Evolutionary conservation across 2,329 filamentous ascomycete genomes (phyloP), one percentile per base, ranked within the genome.

Genomic region (Talaromyces sp.): DNA sequence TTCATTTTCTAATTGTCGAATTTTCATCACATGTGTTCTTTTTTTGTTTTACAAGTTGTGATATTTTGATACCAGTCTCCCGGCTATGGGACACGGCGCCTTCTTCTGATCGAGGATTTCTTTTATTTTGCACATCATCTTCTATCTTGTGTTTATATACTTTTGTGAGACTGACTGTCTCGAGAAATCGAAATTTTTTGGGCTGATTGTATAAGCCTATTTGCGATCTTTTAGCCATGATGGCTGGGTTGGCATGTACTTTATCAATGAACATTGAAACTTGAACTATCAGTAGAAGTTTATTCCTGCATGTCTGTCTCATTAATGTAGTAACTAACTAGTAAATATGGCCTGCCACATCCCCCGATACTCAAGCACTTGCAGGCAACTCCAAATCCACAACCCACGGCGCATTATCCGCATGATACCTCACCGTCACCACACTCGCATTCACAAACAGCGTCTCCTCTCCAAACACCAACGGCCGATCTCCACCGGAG

Each of bases 381-480:
- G 62, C 22, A n/a, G 76, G 75, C 30, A 80, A 66, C 69, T 85
- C 81, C 58, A 86, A 52, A 72, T 85, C 83, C 32, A 86, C 76
- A 49, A 85, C 62, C 81, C 83, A 86, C 1, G 83, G 82, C 42
- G 78, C 80, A 70, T 86, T 82, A 32, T 70, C 64, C 7, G 83
- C 78, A 36, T 71, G 67, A 70, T 85, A 84, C 13, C 64, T 63
- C 13, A 81, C 68, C 42, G 78, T 78, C 75, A 85, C 81, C 56
- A 86, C 81, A 66, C 82, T 82, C 2, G 83, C 83, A 72, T 87
- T 86, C 11, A 86, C 77, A 72, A 86, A 81, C 44, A 85, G 62
- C 3, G 83, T 85, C 70, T 85, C 81, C 60, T 78, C 70, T 0
- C 83, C 83, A 57, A 75, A 72, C 54, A 67, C 65, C 60, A 84